These are phyloP conservation scores for Curvularia spicifera DNA, from an alignment of 2,329 filamentous ascomycete genomes.

Conservation along the genomic window DNA sequence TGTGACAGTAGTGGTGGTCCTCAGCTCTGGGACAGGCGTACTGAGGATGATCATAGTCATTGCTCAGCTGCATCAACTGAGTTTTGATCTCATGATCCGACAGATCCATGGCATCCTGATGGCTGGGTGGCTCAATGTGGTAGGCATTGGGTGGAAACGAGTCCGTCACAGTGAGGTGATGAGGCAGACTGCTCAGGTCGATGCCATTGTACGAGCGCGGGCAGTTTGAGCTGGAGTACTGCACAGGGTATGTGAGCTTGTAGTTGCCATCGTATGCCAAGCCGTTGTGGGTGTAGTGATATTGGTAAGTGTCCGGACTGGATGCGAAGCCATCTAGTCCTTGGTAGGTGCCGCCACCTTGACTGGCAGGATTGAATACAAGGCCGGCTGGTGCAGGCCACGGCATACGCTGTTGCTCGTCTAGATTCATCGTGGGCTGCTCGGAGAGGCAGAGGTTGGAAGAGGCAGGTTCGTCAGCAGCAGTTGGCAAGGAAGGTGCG, in stretches of 20 bases:
- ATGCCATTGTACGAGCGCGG: conserved; percentile 33
- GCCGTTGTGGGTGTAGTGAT: conserved; percentile 30
- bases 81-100: conserved; percentile 27
- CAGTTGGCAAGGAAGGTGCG: conserved; percentile 24
- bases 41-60: conserved; percentile 34
- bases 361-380: conserved; percentile 16
- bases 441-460: conserved; percentile 7
- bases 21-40: conserved; percentile 26
- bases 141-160: conserved; percentile 44
- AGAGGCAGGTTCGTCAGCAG: conserved; percentile 18
- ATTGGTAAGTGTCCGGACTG: conserved; percentile 17
- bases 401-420: conserved; percentile 26
- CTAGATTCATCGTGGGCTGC: conserved; percentile 24
- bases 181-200: conserved; percentile 24
- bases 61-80: conserved; percentile 33
- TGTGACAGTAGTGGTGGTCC: conserved; percentile 26
- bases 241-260: conserved; percentile 27
- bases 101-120: conserved; percentile 29
- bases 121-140: conserved; percentile 37
- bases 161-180: conserved; percentile 18
- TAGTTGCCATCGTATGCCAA: conserved; percentile 33
- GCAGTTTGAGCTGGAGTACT: conserved; percentile 25
- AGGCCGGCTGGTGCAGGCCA: conserved; percentile 31
- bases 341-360: conserved; percentile 22
- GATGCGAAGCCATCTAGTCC: conserved; percentile 18